Evolutionary conservation across 352 stramenopile genomes (phyloP).

Genomic region (Phytophthora colocasiae): DNA sequence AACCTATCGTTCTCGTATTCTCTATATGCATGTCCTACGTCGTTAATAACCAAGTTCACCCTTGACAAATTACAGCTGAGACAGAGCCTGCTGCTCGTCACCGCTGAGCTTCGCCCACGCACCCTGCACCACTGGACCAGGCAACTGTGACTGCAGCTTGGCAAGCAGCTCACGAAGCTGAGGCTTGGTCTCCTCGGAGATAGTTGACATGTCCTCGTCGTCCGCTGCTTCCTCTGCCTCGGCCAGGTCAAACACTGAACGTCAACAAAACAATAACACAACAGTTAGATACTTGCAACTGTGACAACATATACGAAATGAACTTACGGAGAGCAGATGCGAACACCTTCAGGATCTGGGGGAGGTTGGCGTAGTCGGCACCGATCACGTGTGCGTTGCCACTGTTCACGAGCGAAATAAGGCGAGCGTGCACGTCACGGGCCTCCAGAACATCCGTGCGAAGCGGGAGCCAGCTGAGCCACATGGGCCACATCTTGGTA

Average conservation of each 20-base stretch:
- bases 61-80: conserved; percentile 51
- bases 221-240: conserved; percentile 66
- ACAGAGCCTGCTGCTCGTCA: conserved; percentile 77
- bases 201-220: conserved; percentile 75
- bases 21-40: conserved; percentile 41
- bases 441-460: conserved; percentile 83
- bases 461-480: conserved; percentile 86
- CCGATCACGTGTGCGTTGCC: conserved; percentile 75
- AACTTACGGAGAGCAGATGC: conserved; percentile 76
- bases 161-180: conserved; percentile 68
- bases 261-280: conserved; percentile 16
- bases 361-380: conserved; percentile 68
- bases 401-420: conserved; percentile 68
- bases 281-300: conserved; percentile 24
- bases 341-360: conserved; percentile 78
- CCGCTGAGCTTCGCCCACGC: conserved; percentile 75
- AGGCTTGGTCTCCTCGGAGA: conserved; percentile 66
- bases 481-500: conserved; percentile 72
- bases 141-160: conserved; percentile 76
- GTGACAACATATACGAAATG: conserved; percentile 9
- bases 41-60: conserved; percentile 31
- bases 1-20: conserved; percentile 34
- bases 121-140: conserved; percentile 61
- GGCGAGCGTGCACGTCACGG: conserved; percentile 74
- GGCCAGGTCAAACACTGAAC: conserved; percentile 64